phyloP scores from a whole-genome alignment of 1,284 basidiomycete species.

The Porodaedalea pini region DNA sequence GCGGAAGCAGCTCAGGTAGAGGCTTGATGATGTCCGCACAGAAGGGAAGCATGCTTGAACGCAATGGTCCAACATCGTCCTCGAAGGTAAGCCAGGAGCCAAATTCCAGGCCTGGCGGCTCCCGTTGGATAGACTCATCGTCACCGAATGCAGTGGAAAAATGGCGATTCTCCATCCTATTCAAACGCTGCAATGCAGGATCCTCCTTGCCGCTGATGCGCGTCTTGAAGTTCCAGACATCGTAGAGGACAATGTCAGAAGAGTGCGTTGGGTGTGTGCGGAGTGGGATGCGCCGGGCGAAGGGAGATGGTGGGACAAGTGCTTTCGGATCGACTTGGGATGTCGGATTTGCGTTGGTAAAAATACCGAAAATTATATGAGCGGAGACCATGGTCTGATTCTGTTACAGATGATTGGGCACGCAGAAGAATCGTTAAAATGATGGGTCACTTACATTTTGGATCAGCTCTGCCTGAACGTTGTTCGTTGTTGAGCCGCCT shows the following conservation, averaged over 20 bases:
- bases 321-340: not conserved
- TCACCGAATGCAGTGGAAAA: not conserved
- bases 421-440: not conserved
- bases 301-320: slow-evolving; percentile 9
- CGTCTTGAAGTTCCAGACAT: not conserved
- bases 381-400: slow-evolving; percentile 41
- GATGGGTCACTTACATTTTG: slow-evolving; percentile 43
- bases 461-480: slow-evolving; percentile 50
- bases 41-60: slow-evolving; percentile 46
- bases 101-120: slow-evolving; percentile 42
- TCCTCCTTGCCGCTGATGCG: slow-evolving; percentile 7
- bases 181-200: not conserved
- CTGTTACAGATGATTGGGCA: slow-evolving; percentile 31
- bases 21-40: slow-evolving; percentile 50
- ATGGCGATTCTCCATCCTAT: not conserved
- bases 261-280: slow-evolving; percentile 4
- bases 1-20: slow-evolving; percentile 42
- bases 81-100: slow-evolving; percentile 54
- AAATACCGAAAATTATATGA: slow-evolving; percentile 52
- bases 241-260: not conserved
- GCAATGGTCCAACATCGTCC: slow-evolving; percentile 39
- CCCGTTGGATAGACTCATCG: not conserved
- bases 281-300: slow-evolving; percentile 3
- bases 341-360: slow-evolving; percentile 30
- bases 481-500: slow-evolving; percentile 50